Evolutionary conservation across 306 rosid genomes (phyloP), one percentile per base, ranked within the genome.

Genomic region (Ceratonia siliqua): DNA sequence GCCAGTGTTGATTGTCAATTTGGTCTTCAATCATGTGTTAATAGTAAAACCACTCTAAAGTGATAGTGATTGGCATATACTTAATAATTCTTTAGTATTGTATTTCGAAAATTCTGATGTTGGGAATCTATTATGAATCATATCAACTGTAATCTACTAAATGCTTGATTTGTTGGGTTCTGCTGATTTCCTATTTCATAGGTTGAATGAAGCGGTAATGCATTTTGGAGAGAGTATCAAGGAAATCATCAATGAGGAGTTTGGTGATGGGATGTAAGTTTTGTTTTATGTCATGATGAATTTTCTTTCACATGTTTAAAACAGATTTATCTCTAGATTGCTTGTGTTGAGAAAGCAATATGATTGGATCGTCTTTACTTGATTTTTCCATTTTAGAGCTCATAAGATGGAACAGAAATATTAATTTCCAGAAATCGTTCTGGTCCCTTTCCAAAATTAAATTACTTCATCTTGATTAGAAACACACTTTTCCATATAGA

Each of bases 171-270:
- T 72, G 25, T 24, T 70, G 28, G 56, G 45, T 55, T 33, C n/a
- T 62, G 38, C 53, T 80, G 77, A 74, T 73, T 69, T 76, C 57
- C 48, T 43, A 45, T 67, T 70, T 62, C 62, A 41, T 74, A 94
- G 98, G 87, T 89, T 94, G 91, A 91, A 90, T 61, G 98, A 94
- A 87, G 98, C 94, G 33, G 82, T 91, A 24, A 89, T 91, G 97
- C 97, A 94, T 85, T 94, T 94, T 74, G 97, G 98, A 48, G 97
- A 91, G 90, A 94, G 97, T 88, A 94, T 94, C 86, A 94, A 94
- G 82, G 97, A 91, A 46, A 89, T 94, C 24, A 83, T 94, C 87
- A 89, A 94, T 43, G 98, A 94, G 79, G 98, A 91, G 42, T 94
- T 88, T 91, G 98, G 98, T 45, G 98, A 94, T 79, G 97, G 98